Conservation (phyloP, 495 filamentous ascomycete genomes). For the Talaromyces adpressus region DNA sequence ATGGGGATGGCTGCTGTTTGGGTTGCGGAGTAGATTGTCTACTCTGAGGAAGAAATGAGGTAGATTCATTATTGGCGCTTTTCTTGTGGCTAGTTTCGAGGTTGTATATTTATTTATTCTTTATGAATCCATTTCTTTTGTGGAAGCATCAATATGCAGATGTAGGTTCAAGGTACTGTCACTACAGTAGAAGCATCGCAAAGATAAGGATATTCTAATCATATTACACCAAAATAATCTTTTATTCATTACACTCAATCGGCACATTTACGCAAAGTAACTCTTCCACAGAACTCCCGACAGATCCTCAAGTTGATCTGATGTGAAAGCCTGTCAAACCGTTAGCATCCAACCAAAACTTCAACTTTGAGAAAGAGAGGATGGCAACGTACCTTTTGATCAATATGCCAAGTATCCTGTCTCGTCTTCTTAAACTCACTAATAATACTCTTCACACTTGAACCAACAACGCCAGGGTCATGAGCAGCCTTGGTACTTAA, state of each 20-base stretch:
- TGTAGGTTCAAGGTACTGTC: neutral
- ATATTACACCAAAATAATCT: neutral
- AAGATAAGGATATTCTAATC: neutral
- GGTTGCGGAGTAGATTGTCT: slow-evolving; percentile 64
- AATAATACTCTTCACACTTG: slow-evolving; percentile 92
- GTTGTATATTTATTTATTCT: neutral
- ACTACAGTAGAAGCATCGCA: neutral
- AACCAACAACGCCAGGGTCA: slow-evolving; percentile 89
- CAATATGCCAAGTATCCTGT: slow-evolving; percentile 97
- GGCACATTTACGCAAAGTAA: slow-evolving; percentile 72
- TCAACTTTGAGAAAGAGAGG: neutral
- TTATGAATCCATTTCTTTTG: neutral
- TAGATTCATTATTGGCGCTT: neutral
- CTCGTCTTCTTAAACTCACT: slow-evolving; percentile 99
- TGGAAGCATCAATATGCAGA: neutral
- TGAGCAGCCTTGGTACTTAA: slow-evolving; percentile 78
- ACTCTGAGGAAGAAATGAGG: too few species aligned
- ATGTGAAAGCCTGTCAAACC: slow-evolving; percentile 66
- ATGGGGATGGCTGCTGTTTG: slow-evolving; percentile 97
- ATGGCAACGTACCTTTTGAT: slow-evolving; percentile 70
- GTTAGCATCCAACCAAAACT: neutral
- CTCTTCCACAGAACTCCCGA: slow-evolving; percentile 99
- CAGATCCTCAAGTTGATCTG: slow-evolving; percentile 88
- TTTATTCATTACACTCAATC: neutral
- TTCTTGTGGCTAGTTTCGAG: neutral